A percentile compares a stretch with the other conserved stretches of the same genome.
phyloP scores from a whole-genome alignment of 768 basidiomycete genomes.

The Kwoniella pini region DNA sequence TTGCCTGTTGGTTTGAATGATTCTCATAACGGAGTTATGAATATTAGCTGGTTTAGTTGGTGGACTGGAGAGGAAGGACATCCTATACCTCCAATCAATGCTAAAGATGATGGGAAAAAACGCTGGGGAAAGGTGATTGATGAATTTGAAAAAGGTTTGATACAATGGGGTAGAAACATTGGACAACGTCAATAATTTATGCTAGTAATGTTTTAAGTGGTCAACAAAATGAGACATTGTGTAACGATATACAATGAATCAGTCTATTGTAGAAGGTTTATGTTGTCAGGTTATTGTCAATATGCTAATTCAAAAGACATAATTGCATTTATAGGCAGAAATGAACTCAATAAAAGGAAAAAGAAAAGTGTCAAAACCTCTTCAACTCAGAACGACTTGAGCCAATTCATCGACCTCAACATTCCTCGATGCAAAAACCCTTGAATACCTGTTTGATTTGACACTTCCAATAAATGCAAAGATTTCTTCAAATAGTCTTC shows the following conservation, averaged over 20 bases:
- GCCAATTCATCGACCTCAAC: not conserved
- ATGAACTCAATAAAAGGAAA: too few relatives aligned
- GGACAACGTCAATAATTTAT: not conserved
- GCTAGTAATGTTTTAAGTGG: not conserved
- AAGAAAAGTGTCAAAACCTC: too few relatives aligned
- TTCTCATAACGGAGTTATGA: not conserved
- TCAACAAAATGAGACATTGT: too few relatives aligned
- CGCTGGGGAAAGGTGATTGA: not conserved
- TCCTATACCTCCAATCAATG: not conserved
- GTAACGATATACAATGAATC: too few relatives aligned
- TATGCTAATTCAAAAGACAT: too few relatives aligned
- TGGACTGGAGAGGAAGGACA: not conserved
- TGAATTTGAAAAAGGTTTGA: slow-evolving; percentile 2
- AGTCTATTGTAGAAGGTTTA: too few relatives aligned
- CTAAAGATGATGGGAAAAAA: not conserved
- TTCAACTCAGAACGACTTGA: not conserved
- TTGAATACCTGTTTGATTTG: not conserved
- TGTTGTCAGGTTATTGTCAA: too few relatives aligned
- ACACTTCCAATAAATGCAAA: not conserved
- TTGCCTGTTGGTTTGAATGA: not conserved
- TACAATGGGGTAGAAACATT: not conserved
- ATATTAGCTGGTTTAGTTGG: not conserved
- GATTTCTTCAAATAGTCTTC: slow-evolving; percentile 3
- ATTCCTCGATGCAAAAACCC: not conserved
- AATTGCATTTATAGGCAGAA: too few relatives aligned